Base-by-base conservation (phyloP, 495 filamentous ascomycete species). In the Penicillium malachiteum region DNA sequence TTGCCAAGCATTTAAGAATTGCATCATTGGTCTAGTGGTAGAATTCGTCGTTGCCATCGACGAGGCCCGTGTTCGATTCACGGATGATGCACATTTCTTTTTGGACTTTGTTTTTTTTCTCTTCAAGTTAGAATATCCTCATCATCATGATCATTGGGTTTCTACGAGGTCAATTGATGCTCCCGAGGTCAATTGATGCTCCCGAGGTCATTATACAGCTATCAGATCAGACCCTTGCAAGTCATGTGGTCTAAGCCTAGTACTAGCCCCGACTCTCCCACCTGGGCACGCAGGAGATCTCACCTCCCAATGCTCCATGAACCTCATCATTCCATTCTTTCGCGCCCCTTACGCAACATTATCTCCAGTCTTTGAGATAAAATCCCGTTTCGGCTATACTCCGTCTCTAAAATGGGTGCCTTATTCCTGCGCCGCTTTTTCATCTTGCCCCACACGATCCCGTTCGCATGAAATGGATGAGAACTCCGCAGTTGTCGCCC, bases 11-110 rank as follows among this genome's bases (percentile, higher is more conserved):
- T n/a, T n/a, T n/a, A n/a, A n/a, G n/a, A n/a, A n/a, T n/a, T n/a
- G 77, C 77, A 75, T 78, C 73, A 77, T 76, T 80, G 76, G 77
- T 80, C 74, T 80, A 79, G 77, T 79, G 77, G 77, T 80, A 80
- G 75, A 80, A 80, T 80, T 79, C 77, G 68, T 80, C 77, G 77
- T 79, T 80, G 75, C 77, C 76, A 80, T 80, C 78, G 78, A 80
- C 68, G 78, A 79, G 76, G 74, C 78, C 76, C 76, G 76, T 74
- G 76, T 80, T 80, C 78, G 78, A 80, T 79, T 80, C 78, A 74
- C 77, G 74, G 74, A 76, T 76, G 72, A 78, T 76, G 76, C 77
- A 26, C 21, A 78, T 48, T 41, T 18, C 49, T 56, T 17, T 53
- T 55, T 57, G n/a, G n/a, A n/a, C n/a, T n/a, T n/a, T n/a, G n/a